Percentiles rank a stretch among this genome's conserved stretches.
These are phyloP conservation scores for Hansenula sp. DNA, from an alignment of 1,139 yeast genomes.

Conservation along the genomic window DNA sequence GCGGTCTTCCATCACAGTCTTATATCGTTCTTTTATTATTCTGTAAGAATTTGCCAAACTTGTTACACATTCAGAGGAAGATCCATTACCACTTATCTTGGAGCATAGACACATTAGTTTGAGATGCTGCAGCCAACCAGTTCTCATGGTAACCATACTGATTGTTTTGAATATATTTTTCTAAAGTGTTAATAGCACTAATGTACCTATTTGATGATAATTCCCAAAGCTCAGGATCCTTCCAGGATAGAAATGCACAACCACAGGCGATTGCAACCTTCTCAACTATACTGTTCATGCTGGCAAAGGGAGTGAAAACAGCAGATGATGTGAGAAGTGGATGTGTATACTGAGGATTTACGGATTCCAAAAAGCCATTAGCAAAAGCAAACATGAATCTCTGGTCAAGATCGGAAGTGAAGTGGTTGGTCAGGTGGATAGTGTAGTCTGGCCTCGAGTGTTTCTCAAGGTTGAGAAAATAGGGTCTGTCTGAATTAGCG, in stretches of 20 bases:
- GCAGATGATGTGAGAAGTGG: constrained; percentile 38
- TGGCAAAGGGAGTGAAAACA: constrained; percentile 28
- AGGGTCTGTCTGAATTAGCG: too few species aligned
- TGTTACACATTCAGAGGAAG: constrained; percentile 26
- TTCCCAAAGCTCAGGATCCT: constrained; percentile 14
- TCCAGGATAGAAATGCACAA: constrained; percentile 30
- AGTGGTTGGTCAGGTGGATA: too few species aligned
- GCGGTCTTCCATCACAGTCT: too few species aligned
- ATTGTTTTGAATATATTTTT: background rate
- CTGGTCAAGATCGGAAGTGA: constrained; percentile 16
- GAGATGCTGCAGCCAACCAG: constrained; percentile 34
- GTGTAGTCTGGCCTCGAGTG: too few species aligned
- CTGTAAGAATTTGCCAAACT: constrained; percentile 27
- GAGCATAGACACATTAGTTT: constrained; percentile 33
- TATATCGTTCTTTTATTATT: constrained; percentile 17
- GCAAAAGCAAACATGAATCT: constrained; percentile 30
- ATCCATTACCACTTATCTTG: constrained; percentile 27
- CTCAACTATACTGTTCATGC: constrained; percentile 26
- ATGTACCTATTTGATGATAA: constrained; percentile 8
- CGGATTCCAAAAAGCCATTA: constrained; percentile 32
- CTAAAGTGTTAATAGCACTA: constrained; percentile 3
- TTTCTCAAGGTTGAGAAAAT: too few species aligned
- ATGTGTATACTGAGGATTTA: constrained; percentile 40
- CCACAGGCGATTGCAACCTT: constrained; percentile 38
- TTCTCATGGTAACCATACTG: constrained; percentile 2